Evolutionary conservation across 202 grass and related monocot species (phyloP).

Genomic region (Sporobolus alterniflorus): DNA sequence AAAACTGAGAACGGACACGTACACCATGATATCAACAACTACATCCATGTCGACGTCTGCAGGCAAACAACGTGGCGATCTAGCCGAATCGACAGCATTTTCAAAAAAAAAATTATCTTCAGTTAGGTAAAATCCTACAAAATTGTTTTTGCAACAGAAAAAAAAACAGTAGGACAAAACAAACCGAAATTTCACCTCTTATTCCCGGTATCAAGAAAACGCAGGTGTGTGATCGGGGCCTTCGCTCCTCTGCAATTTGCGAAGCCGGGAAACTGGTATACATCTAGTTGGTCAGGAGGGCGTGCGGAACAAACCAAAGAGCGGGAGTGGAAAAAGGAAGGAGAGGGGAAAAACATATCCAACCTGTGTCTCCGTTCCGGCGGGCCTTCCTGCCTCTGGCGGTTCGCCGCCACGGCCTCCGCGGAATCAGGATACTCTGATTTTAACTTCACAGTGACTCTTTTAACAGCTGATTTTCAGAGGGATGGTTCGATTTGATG

Average conservation of each 20-base stretch:
- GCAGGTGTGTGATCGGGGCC: background rate
- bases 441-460: no score
- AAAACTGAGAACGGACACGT: background rate
- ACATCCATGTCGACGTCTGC: slow-evolving; percentile 9
- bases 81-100: slow-evolving; percentile 2
- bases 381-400: no score
- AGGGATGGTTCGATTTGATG: no score
- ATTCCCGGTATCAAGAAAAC: background rate
- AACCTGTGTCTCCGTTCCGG: no score
- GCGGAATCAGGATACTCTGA: no score
- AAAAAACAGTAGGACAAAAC: background rate
- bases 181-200: background rate
- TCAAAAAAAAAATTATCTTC: background rate
- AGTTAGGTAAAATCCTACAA: slow-evolving; percentile 43
- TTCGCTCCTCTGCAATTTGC: background rate
- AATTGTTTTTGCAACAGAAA: no score
- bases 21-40: slow-evolving; percentile 25
- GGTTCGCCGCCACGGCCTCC: no score
- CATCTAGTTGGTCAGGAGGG: no score
- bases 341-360: no score
- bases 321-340: no score
- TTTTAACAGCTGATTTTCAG: no score
- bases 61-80: background rate
- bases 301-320: background rate
- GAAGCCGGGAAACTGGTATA: background rate